Evolutionary conservation across 2,329 filamentous ascomycete species (phyloP).

Genomic region (Didymella pinodella): DNA sequence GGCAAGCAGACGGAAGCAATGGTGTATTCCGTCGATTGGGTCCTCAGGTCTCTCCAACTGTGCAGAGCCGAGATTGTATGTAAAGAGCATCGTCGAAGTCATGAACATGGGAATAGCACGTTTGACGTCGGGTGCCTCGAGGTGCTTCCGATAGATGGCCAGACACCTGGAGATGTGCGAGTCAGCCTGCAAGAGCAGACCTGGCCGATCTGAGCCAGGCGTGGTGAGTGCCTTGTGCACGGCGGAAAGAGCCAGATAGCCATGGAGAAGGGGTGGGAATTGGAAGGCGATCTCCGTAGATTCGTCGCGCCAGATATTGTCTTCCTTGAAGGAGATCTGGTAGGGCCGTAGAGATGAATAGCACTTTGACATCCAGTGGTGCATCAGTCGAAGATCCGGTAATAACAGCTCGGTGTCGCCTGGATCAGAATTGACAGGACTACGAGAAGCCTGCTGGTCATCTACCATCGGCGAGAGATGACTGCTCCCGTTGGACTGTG

Average conservation of each 20-base stretch:
- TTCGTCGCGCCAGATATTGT: slow-evolving; percentile 29
- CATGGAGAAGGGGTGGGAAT: slow-evolving; percentile 42
- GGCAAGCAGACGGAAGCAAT: slow-evolving; percentile 41
- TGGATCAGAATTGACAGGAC: background rate
- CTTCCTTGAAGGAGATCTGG: slow-evolving; percentile 9
- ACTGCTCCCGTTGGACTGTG: slow-evolving; percentile 27
- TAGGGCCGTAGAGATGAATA: slow-evolving; percentile 33
- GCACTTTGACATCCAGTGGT: slow-evolving; percentile 40
- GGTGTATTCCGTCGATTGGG: slow-evolving; percentile 38
- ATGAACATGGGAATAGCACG: slow-evolving; percentile 42
- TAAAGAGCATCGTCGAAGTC: slow-evolving; percentile 38
- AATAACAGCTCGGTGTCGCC: slow-evolving; percentile 32
- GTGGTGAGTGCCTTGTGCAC: slow-evolving; percentile 37
- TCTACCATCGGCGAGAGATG: slow-evolving; percentile 8
- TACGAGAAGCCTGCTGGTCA: background rate
- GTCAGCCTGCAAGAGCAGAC: slow-evolving; percentile 39
- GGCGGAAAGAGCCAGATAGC: slow-evolving; percentile 41
- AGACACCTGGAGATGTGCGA: slow-evolving; percentile 39
- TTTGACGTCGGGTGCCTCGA: slow-evolving; percentile 32
- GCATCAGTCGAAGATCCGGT: slow-evolving; percentile 40
- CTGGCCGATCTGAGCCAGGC: slow-evolving; percentile 30
- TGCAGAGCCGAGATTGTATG: slow-evolving; percentile 42
- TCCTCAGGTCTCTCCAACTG: slow-evolving; percentile 39
- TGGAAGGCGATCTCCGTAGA: slow-evolving; percentile 38
- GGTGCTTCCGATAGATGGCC: slow-evolving; percentile 33